Percentiles rank a stretch among this genome's conserved stretches.
Evolutionary conservation across 768 basidiomycete species (phyloP).

Genomic region (Auriscalpium vulgare): DNA sequence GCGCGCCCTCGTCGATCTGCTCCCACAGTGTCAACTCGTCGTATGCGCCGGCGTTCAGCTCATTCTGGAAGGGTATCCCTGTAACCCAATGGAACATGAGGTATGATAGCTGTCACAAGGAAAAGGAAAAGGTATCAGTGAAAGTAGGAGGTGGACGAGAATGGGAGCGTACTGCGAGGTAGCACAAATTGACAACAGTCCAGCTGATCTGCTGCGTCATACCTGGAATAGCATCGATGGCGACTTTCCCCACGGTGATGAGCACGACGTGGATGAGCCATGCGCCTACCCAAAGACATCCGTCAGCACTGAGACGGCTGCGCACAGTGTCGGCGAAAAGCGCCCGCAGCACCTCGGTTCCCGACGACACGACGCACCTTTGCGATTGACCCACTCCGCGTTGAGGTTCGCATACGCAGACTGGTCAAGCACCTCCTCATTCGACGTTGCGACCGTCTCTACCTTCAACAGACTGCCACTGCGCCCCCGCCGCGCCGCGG

Average conservation of each 20-base stretch:
- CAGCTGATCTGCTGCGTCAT: slow-evolving; percentile 93
- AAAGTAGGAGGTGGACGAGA: neutral
- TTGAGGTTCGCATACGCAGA: slow-evolving; percentile 79
- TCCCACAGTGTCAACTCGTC: slow-evolving; percentile 99
- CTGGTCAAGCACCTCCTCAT: slow-evolving; percentile 74
- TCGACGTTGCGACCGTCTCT: slow-evolving; percentile 67
- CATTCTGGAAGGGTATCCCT: slow-evolving; percentile 89
- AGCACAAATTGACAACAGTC: slow-evolving; percentile 87
- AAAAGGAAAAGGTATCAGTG: neutral
- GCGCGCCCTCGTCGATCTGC: slow-evolving; percentile 97
- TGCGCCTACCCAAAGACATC: slow-evolving; percentile 52
- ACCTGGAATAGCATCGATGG: slow-evolving; percentile 89
- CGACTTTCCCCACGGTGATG: slow-evolving; percentile 82
- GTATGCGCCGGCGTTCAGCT: slow-evolving; percentile 86
- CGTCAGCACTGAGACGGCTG: neutral
- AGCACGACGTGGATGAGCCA: slow-evolving; percentile 97
- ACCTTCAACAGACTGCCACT: slow-evolving; percentile 79
- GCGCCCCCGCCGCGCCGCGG: slow-evolving; percentile 36
- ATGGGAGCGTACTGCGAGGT: slow-evolving; percentile 66
- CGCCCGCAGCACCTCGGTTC: neutral
- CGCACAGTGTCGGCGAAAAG: neutral
- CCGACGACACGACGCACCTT: slow-evolving; percentile 42
- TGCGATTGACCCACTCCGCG: slow-evolving; percentile 90
- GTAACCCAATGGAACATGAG: slow-evolving; percentile 99
- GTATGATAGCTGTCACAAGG: slow-evolving; percentile 69